Percentiles rank a stretch among this genome's conserved stretches.
Evolutionary conservation across 306 rosid species (phyloP).

Genomic region (Malus orientalis): DNA sequence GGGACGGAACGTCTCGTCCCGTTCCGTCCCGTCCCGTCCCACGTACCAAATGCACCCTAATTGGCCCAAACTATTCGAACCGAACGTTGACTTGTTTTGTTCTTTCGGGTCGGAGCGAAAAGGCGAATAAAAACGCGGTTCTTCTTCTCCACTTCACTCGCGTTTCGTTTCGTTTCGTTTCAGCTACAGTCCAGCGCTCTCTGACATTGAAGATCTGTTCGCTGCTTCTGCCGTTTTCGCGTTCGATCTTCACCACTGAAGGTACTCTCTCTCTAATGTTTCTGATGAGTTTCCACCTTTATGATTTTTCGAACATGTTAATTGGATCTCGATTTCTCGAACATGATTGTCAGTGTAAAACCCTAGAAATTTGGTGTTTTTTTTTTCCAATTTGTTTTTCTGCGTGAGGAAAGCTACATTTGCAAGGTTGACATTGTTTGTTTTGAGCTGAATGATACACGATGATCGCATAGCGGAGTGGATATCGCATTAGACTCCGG

Average conservation of each 20-base stretch:
- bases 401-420: no score
- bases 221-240: constrained; percentile 1
- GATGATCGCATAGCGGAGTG: constrained; percentile 93
- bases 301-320: not conserved
- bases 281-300: not conserved
- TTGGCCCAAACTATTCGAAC: not conserved
- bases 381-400: not conserved
- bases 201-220: constrained; percentile 5
- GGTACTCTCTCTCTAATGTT: not conserved
- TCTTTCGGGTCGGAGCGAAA: not conserved
- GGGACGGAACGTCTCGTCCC: no score
- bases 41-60: no score
- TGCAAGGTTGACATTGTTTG: no score
- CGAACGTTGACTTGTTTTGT: not conserved
- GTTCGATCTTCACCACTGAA: not conserved
- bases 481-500: constrained; percentile 99
- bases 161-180: not conserved
- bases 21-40: no score
- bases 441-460: not conserved
- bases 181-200: not conserved
- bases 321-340: not conserved
- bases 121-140: not conserved
- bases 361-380: not conserved
- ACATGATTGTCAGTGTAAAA: not conserved
- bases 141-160: not conserved